A percentile compares a stretch with the other conserved stretches of the same genome.
Evolutionary conservation across 371 early-diverging fungal genomes (phyloP).

Genomic region (Globomyces sp.): DNA sequence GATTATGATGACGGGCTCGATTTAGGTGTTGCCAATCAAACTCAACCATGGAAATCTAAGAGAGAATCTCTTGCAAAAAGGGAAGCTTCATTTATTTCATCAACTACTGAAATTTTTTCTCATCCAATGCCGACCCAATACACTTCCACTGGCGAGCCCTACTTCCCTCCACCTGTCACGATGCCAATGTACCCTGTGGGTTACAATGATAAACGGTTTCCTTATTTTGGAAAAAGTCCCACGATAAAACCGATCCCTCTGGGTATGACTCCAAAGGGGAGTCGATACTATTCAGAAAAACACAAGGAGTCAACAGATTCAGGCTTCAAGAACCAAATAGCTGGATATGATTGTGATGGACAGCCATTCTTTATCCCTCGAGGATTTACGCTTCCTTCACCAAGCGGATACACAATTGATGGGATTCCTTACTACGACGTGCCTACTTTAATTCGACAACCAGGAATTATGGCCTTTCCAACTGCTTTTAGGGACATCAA

Average conservation of each 20-base stretch:
- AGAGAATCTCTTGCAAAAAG: constrained; percentile 9
- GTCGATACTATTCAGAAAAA: constrained; percentile 48
- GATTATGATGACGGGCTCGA: constrained; percentile 47
- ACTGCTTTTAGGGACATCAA: constrained; percentile 15
- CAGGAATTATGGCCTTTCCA: constrained; percentile 48
- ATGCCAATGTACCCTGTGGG: constrained; percentile 51
- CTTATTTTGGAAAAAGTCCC: constrained; percentile 49
- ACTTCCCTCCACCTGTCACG: constrained; percentile 54
- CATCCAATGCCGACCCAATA: constrained; percentile 45
- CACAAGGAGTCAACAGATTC: constrained; percentile 19
- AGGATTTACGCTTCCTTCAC: constrained; percentile 49
- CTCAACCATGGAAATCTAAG: constrained; percentile 2
- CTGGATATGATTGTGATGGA: constrained; percentile 52
- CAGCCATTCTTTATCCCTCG: constrained; percentile 56
- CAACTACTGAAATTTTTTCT: constrained; percentile 18
- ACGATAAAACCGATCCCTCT: constrained; percentile 47
- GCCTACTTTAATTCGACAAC: constrained; percentile 47
- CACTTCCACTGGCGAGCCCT: constrained; percentile 44
- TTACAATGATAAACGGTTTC: constrained; percentile 41
- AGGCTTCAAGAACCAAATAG: constrained; percentile 35
- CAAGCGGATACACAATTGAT: constrained; percentile 54
- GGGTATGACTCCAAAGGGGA: constrained; percentile 46
- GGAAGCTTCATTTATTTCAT: background rate
- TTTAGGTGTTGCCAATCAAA: constrained; percentile 2
- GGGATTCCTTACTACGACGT: constrained; percentile 59